Base-by-base conservation (phyloP, 2,329 filamentous ascomycete species). In the Trichoderma hamatum region DNA sequence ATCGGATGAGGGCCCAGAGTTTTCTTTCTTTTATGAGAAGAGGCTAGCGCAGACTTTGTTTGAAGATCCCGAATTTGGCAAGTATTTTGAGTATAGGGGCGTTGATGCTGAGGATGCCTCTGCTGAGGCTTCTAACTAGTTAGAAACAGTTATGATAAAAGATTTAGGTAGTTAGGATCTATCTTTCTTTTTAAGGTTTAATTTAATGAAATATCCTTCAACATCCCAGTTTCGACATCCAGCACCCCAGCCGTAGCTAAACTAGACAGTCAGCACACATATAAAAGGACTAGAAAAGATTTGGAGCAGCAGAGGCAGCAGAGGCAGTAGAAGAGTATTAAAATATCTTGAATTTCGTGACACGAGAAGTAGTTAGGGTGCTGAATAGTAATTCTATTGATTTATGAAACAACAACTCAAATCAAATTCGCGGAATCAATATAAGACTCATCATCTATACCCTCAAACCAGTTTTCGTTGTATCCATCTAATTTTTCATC, bases 1-100 rank as follows among this genome's bases (percentile, higher is more conserved):
- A 9, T 67, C 65, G 2, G 65, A 67, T 2, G 65, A 67, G 6
- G 65, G 65, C 7, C 21, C 19, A 2, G 64, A 67, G 24, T 26
- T 67, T 16, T 49, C 65, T 56, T 36, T 67, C 21, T 67, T 59
- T 30, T 67, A 67, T 2, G 65, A 67, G 24, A 67, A 67, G 55
- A 30, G 65, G 4, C 6, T 67, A 30, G 65, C 65, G 2, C 65
- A 67, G 21, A 3, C 3, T 4, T 34, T 67, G 1, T 60, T 67
- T 0, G 65, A 67, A 7, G 64, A 67, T 28, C 6, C 28, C 1
- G 63, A 67, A 39, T 67, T 55, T 21, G 30, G 36, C 39, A 67
- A 59, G 11, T 67, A 49, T 21, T 67, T 67, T 24, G 64, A 67
- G 21, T 67, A 24, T 10, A 59, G 55, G 49, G 64, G 65, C 2